These are phyloP conservation scores for Metschnikowia dekortorum DNA, from an alignment of 805 yeast species.

Conservation along the genomic window DNA sequence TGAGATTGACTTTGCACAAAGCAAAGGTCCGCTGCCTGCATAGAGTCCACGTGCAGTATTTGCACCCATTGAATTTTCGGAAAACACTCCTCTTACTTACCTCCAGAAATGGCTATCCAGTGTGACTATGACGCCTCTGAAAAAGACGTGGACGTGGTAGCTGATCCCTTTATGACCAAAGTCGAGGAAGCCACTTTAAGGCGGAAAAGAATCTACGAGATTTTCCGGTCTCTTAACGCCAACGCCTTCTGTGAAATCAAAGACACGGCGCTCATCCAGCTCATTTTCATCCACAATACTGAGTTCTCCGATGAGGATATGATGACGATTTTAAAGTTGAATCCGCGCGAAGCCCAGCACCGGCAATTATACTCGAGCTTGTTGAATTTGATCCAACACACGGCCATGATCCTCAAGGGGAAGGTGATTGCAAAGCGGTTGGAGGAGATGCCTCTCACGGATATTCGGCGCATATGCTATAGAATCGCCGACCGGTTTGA, in stretches of 20 bases:
- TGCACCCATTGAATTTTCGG: not conserved
- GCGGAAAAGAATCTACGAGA: conserved; percentile 6
- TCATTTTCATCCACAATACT: conserved; percentile 5
- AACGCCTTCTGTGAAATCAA: conserved; percentile 8
- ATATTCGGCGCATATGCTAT: conserved; percentile 22
- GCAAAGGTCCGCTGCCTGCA: not conserved
- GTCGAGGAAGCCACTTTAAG: conserved; percentile 9
- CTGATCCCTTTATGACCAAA: conserved; percentile 10
- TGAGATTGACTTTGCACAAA: not conserved
- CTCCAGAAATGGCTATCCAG: conserved; percentile 8
- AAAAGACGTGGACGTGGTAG: not conserved
- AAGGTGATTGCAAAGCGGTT: conserved; percentile 7
- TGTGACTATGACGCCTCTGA: conserved; percentile 8
- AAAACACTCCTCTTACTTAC: not conserved
- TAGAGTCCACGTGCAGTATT: not conserved
- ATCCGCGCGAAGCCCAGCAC: conserved; percentile 2
- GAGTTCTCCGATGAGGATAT: conserved; percentile 11
- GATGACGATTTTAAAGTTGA: conserved; percentile 11
- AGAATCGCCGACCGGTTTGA: conserved; percentile 21
- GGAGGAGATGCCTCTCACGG: conserved; percentile 24
- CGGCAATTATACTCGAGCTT: conserved; percentile 8
- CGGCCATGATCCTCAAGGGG: conserved; percentile 6
- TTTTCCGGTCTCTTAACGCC: conserved; percentile 2
- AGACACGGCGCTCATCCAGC: conserved; percentile 13
- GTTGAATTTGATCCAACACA: conserved; percentile 6